Conservation (phyloP, 2,329 filamentous ascomycete genomes). For the Cercospora sp. region DNA sequence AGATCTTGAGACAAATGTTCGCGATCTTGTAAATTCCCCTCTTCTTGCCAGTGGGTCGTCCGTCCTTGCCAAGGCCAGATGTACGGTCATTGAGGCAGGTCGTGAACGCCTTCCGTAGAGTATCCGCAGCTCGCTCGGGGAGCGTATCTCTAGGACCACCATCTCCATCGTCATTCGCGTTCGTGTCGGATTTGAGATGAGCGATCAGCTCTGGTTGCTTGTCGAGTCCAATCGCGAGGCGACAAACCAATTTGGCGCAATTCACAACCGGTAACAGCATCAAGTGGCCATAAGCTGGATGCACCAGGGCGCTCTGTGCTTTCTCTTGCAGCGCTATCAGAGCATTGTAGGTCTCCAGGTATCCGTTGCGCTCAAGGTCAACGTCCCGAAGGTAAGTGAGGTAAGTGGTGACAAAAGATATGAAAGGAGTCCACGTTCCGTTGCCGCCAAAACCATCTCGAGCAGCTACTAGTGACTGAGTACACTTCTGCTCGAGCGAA, state of each 20-base stretch:
- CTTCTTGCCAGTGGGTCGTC: constrained; percentile 78
- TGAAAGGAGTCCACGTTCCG: constrained; percentile 73
- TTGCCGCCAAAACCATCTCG: constrained; percentile 64
- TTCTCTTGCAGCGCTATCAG: constrained; percentile 71
- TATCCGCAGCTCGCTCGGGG: constrained; percentile 83
- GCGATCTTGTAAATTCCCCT: constrained; percentile 88
- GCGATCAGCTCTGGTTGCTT: constrained; percentile 75
- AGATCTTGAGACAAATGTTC: constrained; percentile 82
- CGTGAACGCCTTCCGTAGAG: constrained; percentile 86
- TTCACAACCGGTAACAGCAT: constrained; percentile 82
- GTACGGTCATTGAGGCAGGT: constrained; percentile 82
- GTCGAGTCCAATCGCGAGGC: constrained; percentile 81
- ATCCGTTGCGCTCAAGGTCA: constrained; percentile 72
- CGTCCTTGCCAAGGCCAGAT: constrained; percentile 55
- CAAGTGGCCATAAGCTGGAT: constrained; percentile 76
- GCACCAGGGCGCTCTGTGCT: constrained; percentile 77
- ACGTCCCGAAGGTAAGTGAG: constrained; percentile 79
- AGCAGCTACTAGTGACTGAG: constrained; percentile 64
- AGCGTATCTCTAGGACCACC: constrained; percentile 74
- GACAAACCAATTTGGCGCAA: constrained; percentile 75
- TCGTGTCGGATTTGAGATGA: constrained; percentile 48
- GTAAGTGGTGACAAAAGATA: constrained; percentile 78
- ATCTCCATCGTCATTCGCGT: constrained; percentile 54
- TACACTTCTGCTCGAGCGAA: constrained; percentile 64
- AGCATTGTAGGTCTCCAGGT: constrained; percentile 72